Conservation (phyloP, 208 protist species). For the Blechomonas ayalai region DNA sequence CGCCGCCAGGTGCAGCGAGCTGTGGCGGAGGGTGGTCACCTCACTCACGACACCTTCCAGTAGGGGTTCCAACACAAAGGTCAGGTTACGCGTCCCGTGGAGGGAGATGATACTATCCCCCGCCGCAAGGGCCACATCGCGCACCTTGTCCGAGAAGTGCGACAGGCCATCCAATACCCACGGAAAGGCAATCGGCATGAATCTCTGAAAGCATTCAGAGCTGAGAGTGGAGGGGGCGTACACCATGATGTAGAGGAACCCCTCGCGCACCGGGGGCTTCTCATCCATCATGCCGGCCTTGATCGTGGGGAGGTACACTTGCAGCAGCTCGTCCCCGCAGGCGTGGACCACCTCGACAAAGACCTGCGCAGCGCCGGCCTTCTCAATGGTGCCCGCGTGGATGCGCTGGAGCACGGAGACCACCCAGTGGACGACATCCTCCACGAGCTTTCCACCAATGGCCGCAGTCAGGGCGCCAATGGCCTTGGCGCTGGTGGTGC, state of each 20-base stretch:
- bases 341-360: slow-evolving; percentile 81
- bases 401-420: slow-evolving; percentile 66
- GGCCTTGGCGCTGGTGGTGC: slow-evolving; percentile 85
- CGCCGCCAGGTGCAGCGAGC: slow-evolving; percentile 80
- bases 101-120: slow-evolving; percentile 86
- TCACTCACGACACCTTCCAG: slow-evolving; percentile 74
- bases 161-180: slow-evolving; percentile 88
- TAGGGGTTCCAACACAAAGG: slow-evolving; percentile 76
- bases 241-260: slow-evolving; percentile 90
- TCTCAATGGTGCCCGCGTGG: slow-evolving; percentile 70
- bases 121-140: slow-evolving; percentile 81
- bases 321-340: slow-evolving; percentile 62
- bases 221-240: slow-evolving; percentile 83
- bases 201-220: slow-evolving; percentile 54
- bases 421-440: slow-evolving; percentile 74
- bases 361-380: slow-evolving; percentile 87
- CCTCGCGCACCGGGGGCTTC: slow-evolving; percentile 78
- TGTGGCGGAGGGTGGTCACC: slow-evolving; percentile 79
- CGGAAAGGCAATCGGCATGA: slow-evolving; percentile 77
- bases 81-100: slow-evolving; percentile 80
- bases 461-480: slow-evolving; percentile 63
- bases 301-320: slow-evolving; percentile 57
- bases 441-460: slow-evolving; percentile 58
- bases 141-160: slow-evolving; percentile 86
- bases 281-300: slow-evolving; percentile 75